Evolutionary conservation across 2,329 filamentous ascomycete species (phyloP), one percentile per base, ranked within the genome.

Genomic region (Didymella pomorum): DNA sequence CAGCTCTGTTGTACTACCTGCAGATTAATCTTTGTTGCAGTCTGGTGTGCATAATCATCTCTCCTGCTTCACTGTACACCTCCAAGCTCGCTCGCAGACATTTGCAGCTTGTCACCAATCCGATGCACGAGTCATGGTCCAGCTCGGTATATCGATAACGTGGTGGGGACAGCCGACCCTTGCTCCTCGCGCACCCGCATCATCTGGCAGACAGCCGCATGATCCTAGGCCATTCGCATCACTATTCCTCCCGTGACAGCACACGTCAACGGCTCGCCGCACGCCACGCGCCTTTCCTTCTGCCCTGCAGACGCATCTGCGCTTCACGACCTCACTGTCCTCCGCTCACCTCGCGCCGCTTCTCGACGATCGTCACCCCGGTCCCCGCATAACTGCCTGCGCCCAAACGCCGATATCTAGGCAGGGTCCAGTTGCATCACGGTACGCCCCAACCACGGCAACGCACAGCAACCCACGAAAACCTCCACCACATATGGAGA

Each of bases 401-500:
- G 41, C 23, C 41, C 23, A 43, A 43, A 43, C 41, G 41, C 14
- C 21, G 41, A n/a, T 26, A n/a, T 43, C 41, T 26, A 45, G 31
- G 14, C 31, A 54, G 50, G 56, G 56, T 56, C 43, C 57, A 52
- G 56, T 54, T 58, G 60, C 51, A 56, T 47, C 25, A 54, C 61
- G 39, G 50, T 55, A 41, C 53, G 44, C 52, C 35, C 37, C 42
- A 50, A 43, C 58, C 53, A 57, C 57, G 37, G 18, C 39, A 54
- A 46, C 44, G 50, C 47, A 39, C 60, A 44, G 20, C 42, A 43
- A 50, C 37, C 44, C 14, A 33, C 44, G 37, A 16, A 31, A 12
- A 9, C 33, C 21, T 31, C 45, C 31, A 46, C 58, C 56, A 67
- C 67, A 48, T 67, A 75, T 75, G 74, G 72, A 71, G 63, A 60